phyloP scores from a whole-genome alignment of 192 early-diverging fungal genomes.

The Cetraspora pellucida region DNA sequence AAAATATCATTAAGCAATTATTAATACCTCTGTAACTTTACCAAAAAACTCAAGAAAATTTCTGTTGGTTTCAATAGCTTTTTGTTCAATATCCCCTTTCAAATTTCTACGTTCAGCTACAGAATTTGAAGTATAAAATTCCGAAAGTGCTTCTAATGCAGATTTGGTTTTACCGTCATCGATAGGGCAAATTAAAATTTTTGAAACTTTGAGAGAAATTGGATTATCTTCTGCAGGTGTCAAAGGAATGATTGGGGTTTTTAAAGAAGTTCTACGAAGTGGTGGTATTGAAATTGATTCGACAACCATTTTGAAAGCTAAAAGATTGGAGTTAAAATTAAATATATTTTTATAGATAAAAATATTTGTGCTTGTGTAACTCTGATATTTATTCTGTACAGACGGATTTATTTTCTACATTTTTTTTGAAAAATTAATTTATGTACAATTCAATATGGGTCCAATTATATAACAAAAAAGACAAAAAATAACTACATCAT shows the following conservation, averaged over 20 bases:
- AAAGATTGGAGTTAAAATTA: neutral
- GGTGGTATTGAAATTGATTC: too few relatives aligned
- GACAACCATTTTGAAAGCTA: neutral
- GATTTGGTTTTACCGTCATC: slow-evolving; percentile 65
- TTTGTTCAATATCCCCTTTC: slow-evolving; percentile 60
- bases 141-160: slow-evolving; percentile 64
- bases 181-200: slow-evolving; percentile 53
- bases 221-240: slow-evolving; percentile 32
- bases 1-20: neutral
- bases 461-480: too few relatives aligned
- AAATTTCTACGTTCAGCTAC: slow-evolving; percentile 57
- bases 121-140: slow-evolving; percentile 60
- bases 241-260: too few relatives aligned
- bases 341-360: too few relatives aligned
- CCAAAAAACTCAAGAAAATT: slow-evolving; percentile 60
- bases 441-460: too few relatives aligned
- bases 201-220: slow-evolving; percentile 48
- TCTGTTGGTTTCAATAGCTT: slow-evolving; percentile 54
- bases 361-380: too few relatives aligned
- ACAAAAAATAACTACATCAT: too few relatives aligned
- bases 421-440: too few relatives aligned
- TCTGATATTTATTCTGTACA: too few relatives aligned
- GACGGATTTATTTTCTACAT: too few relatives aligned
- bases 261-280: too few relatives aligned
- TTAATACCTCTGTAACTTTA: slow-evolving; percentile 50